Evolutionary conservation across 1,284 basidiomycete species (phyloP), one percentile per base, ranked within the genome.

Genomic region (Ustilago vetiveriae): DNA sequence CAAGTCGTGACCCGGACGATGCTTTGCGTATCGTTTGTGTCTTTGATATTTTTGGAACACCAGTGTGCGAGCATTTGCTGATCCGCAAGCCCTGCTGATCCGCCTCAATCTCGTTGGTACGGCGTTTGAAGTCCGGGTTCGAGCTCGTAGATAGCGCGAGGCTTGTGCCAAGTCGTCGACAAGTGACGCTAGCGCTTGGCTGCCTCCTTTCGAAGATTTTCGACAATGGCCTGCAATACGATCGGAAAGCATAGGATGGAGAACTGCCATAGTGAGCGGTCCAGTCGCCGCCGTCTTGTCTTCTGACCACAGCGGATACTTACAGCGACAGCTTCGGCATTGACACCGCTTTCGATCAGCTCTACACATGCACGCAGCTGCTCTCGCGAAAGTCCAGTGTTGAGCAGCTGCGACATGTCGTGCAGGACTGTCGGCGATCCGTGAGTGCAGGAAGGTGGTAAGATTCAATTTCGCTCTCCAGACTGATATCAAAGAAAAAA

Each of bases 281-380:
- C 29, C 17, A 21, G 17, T 38, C 14, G 23, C 24, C 30, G 17
- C 32, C 14, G 23, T 26, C 30, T 21, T 21, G n/a, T n/a, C n/a
- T n/a, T n/a, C n/a, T n/a, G n/a, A 22, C 7, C 21, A 32, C 11
- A 13, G 6, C n/a, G n/a, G n/a, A n/a, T 8, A 86, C 88, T 65
- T 78, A 92, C 91, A 71, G 91, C 91, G 45, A 93, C 85, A 3
- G 91, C 91, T 75, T 92, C 90, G 5, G 91, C 90, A 75, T 91
- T 92, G 36, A 90, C 90, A 6, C 91, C 91, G 66, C 87, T 88
- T 80, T 93, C 91, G 75, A 93, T 90, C 87, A 93, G 88, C 56
- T 88, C 86, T 16, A 92, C 87, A 78, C 91, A 92, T 7, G 88
- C 91, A 22, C 88, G 89, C 14, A 93, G 86, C 2, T 90, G 91